Percentiles rank a stretch among this genome's conserved stretches.
Evolutionary conservation across 495 filamentous ascomycete species (phyloP).

Genomic region (Platismatia glauca): DNA sequence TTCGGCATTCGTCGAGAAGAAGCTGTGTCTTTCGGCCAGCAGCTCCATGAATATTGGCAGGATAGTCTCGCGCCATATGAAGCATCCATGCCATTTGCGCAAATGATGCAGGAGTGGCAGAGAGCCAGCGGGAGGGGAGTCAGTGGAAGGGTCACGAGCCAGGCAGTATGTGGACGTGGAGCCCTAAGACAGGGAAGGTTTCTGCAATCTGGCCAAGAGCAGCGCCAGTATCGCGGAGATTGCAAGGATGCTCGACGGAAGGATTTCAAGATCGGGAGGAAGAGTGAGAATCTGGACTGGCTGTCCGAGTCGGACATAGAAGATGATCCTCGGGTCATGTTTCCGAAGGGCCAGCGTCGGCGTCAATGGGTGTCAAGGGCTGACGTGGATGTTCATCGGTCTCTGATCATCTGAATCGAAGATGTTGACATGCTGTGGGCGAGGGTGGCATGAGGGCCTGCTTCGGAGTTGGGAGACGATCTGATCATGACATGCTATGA

Average conservation of each 20-base stretch:
- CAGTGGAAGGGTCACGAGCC: not conserved
- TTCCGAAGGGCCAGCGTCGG: not conserved
- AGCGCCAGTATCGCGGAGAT: not conserved
- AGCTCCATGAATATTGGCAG: not conserved
- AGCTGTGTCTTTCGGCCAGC: not conserved
- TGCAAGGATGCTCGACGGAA: not conserved
- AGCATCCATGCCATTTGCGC: no score
- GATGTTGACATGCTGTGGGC: not conserved
- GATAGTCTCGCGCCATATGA: no score
- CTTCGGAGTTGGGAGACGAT: not conserved
- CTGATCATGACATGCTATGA: not conserved
- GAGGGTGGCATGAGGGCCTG: not conserved
- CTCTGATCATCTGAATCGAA: not conserved
- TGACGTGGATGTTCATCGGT: not conserved
- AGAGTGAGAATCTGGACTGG: slow-evolving; percentile 1
- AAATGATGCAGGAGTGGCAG: no score
- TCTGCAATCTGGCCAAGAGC: slow-evolving; percentile 1
- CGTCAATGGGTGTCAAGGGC: not conserved
- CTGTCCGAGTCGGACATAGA: slow-evolving; percentile 13
- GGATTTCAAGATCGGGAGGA: slow-evolving; percentile 9
- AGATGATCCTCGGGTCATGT: not conserved
- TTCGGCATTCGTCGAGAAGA: not conserved
- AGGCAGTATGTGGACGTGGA: not conserved
- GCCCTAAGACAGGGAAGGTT: not conserved
- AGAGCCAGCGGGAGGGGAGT: no score